Evolutionary conservation across 768 basidiomycete genomes (phyloP), one percentile per base, ranked within the genome.

Genomic region (Cytidiella melzeri): DNA sequence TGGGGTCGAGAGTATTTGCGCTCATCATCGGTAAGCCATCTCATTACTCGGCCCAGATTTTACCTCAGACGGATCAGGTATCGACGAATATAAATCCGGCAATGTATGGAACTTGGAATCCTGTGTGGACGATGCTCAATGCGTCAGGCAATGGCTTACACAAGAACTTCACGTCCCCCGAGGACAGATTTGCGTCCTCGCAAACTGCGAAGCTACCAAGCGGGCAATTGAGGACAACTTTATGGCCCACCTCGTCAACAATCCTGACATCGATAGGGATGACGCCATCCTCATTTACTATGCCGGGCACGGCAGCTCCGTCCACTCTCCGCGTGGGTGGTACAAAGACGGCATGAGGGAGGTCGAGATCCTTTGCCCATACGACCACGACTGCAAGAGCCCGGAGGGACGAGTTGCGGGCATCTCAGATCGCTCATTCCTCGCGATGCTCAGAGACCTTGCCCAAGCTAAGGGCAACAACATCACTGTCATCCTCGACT

Each of bases 261-360:
- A 87, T 57, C 67, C 74, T 6, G 65, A 64, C 24, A 82, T 87
- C 45, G 73, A 76, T 42, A 66, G 62, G 21, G 84, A 79, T 20
- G 84, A 86, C 51, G 79, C 84, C 26, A 73, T 87, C 36, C 55
- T 87, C 54, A 62, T 87, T 43, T 87, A 83, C 57, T 87, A 84
- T 58, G 81, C 85, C 30, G 85, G 84, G n/a, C 83, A 86, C 60
- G 84, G 84, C 21, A 81, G 80, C 59, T 71, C 64, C 47, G 59
- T 81, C 38, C 62, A 68, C 12, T 75, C 80, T n/a, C 83, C 83
- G 43, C 62, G 65, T 28, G 77, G 73, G 44, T 86, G 84, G 85
- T 79, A 74, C 58, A 70, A 73, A 52, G 63, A 64, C 34, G 69
- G 67, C 28, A 60, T 67, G 45, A 63, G 64, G 42, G 58, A 63